These are phyloP conservation scores for Entophlyctis luteolus DNA, from an alignment of 192 early-diverging fungal genomes.

Conservation along the genomic window DNA sequence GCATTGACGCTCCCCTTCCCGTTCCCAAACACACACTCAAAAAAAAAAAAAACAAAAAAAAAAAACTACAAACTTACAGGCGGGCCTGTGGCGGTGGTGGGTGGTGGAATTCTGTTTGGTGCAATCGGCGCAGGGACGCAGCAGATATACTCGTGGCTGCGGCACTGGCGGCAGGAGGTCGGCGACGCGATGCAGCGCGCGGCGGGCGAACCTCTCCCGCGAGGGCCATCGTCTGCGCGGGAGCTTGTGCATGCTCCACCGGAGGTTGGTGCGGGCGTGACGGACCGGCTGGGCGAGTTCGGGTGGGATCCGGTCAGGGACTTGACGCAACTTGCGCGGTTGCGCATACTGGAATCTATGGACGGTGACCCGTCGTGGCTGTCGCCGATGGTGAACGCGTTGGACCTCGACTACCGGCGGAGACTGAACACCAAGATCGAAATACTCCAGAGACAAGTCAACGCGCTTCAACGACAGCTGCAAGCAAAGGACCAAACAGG, in stretches of 20 bases:
- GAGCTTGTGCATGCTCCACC: no score
- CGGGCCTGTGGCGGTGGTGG: conserved; percentile 31
- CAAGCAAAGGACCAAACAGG: not conserved
- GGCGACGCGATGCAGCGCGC: not conserved
- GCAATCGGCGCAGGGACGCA: conserved; percentile 20
- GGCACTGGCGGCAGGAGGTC: conserved; percentile 27
- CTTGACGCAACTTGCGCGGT: not conserved
- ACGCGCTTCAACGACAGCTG: conserved; percentile 29
- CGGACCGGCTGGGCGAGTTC: no score
- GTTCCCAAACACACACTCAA: no score
- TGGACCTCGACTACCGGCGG: conserved; percentile 48
- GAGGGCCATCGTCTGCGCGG: no score
- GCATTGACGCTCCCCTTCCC: no score
- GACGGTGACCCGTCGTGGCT: conserved; percentile 27
- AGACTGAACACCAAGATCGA: conserved; percentile 35
- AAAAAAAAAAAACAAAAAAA: no score
- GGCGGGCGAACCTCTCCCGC: no score
- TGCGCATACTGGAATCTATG: not conserved
- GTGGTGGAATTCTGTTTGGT: conserved; percentile 38
- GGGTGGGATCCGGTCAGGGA: conserved; percentile 13
- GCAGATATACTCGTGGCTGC: conserved; percentile 1
- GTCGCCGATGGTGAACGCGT: conserved; percentile 43
- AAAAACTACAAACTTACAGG: no score
- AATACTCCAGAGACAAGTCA: conserved; percentile 40
- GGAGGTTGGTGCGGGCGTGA: no score